These are phyloP conservation scores for Cladosporium colombiae DNA, from an alignment of 2,329 filamentous ascomycete species.

Conservation along the genomic window DNA sequence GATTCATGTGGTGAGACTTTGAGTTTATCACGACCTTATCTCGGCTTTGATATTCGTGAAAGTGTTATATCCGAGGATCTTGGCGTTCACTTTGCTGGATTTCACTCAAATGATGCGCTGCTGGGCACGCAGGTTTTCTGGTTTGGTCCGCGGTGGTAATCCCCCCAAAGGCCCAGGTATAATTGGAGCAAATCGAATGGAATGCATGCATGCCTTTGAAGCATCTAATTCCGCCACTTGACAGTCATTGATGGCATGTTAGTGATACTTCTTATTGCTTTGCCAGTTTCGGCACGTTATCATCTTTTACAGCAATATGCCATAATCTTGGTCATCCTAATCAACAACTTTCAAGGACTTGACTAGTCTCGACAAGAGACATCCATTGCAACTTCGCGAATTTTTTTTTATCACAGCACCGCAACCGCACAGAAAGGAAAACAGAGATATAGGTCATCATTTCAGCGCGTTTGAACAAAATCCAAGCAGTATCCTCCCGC, in stretches of 20 bases:
- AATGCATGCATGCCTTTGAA: not conserved
- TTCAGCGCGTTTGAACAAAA: not conserved
- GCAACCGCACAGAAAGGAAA: no score
- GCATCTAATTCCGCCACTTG: not conserved
- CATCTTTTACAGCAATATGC: not conserved
- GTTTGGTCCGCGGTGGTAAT: not conserved
- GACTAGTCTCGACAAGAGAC: not conserved
- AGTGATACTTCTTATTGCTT: not conserved
- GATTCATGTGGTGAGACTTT: conserved; percentile 74
- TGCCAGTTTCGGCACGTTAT: not conserved
- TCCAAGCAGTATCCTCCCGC: not conserved
- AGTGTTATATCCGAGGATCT: not conserved
- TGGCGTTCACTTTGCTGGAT: not conserved
- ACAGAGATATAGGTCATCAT: no score
- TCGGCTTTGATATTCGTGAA: not conserved
- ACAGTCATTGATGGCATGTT: not conserved
- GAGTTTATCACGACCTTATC: not conserved
- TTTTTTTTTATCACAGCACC: no score
- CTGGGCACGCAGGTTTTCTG: not conserved
- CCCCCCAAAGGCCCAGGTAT: not conserved
- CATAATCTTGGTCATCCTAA: not conserved
- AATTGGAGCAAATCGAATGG: not conserved
- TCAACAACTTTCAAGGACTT: no score
- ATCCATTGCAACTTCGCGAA: not conserved
- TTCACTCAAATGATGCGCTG: not conserved